Evolutionary conservation across 164 flowering plant genomes (phyloP).

Genomic region (Nymphaea colorata): DNA sequence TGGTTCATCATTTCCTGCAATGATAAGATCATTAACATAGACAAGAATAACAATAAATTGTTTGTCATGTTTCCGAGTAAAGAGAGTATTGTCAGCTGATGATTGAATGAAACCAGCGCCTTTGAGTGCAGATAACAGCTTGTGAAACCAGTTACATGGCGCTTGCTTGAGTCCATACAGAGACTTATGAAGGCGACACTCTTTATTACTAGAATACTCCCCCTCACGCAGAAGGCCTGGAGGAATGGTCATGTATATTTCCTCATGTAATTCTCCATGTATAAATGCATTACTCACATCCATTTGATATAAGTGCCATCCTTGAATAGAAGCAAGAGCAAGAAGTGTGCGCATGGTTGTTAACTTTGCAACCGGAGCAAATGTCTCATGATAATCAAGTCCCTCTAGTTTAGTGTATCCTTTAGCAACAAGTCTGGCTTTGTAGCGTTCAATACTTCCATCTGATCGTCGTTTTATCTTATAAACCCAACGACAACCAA

Average conservation of each 20-base stretch:
- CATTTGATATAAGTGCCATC: background rate
- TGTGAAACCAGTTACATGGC: background rate
- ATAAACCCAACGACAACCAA: slow-evolving; percentile 1
- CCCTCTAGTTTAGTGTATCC: background rate
- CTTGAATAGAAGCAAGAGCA: background rate
- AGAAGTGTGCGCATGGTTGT: background rate
- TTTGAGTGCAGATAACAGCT: background rate
- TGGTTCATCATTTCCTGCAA: slow-evolving; percentile 2
- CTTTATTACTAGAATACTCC: background rate
- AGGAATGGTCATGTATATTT: background rate
- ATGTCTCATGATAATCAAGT: background rate
- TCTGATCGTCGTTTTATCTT: background rate
- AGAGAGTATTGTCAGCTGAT: slow-evolving; percentile 4
- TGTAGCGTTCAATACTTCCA: background rate
- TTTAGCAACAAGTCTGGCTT: background rate
- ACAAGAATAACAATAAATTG: background rate
- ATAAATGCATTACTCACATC: slow-evolving; percentile 1
- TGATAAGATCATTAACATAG: slow-evolving; percentile 7
- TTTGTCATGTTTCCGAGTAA: background rate
- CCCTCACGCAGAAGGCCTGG: background rate
- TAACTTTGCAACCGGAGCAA: background rate
- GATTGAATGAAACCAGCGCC: background rate
- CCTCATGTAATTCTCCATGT: background rate
- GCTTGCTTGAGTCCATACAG: background rate
- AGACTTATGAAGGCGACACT: background rate